Conservation (phyloP, 1,284 basidiomycete species). For the Xerocomus nothofagi region DNA sequence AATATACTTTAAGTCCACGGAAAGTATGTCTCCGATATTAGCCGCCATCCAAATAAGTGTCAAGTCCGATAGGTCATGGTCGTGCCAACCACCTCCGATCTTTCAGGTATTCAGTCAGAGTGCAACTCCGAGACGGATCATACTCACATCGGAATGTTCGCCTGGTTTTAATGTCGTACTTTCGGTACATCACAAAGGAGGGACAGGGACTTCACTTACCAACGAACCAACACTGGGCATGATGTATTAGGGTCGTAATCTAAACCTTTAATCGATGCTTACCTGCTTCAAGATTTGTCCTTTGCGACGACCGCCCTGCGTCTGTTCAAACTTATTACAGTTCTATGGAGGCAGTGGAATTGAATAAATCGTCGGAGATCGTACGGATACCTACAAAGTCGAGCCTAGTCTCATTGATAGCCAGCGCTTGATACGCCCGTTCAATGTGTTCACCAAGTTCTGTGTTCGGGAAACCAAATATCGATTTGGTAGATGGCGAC, state of each 20-base stretch:
- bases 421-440: conserved; percentile 64
- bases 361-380: neutral
- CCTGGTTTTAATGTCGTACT: conserved; percentile 36
- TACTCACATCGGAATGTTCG: conserved; percentile 59
- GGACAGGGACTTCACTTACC: conserved; percentile 39
- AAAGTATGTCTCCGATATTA: conserved; percentile 54
- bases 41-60: conserved; percentile 68
- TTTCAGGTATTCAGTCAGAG: conserved; percentile 27
- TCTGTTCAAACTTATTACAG: conserved; percentile 63
- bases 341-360: conserved; percentile 38
- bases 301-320: conserved; percentile 49
- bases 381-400: conserved; percentile 56
- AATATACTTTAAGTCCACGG: conserved; percentile 56
- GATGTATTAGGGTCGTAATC: conserved; percentile 4
- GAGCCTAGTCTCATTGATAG: conserved; percentile 59
- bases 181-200: neutral
- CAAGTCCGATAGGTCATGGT: conserved; percentile 68
- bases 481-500: conserved; percentile 39
- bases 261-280: conserved; percentile 12
- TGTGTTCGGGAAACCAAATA: conserved; percentile 66
- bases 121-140: neutral
- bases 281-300: conserved; percentile 65
- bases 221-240: conserved; percentile 62
- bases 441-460: conserved; percentile 62
- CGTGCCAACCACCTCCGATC: conserved; percentile 67